Percentiles rank a stretch among this genome's conserved stretches.
Evolutionary conservation across 2,329 filamentous ascomycete genomes (phyloP).

Genomic region (Fusarium devonianum): DNA sequence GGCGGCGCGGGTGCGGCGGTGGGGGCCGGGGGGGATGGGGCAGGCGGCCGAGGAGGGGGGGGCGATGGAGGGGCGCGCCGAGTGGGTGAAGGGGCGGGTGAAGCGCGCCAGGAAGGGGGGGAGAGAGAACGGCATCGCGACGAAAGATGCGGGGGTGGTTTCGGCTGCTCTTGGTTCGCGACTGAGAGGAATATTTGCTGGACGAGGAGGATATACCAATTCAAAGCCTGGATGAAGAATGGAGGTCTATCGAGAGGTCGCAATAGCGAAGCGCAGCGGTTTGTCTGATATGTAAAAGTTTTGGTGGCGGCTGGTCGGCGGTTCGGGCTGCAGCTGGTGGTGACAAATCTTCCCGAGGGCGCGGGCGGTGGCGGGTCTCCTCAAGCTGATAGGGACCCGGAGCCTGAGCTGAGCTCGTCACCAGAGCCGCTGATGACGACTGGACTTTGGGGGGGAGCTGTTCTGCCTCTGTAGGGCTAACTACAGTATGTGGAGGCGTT

Average conservation of each 20-base stretch:
- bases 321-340: conserved; percentile 3
- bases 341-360: conserved; percentile 34
- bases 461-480: conserved; percentile 30
- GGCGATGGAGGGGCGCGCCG: conserved; percentile 46
- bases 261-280: too few species aligned
- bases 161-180: too few species aligned
- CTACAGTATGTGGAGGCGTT: background rate
- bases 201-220: too few species aligned
- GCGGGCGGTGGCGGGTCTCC: conserved; percentile 10
- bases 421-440: conserved; percentile 36
- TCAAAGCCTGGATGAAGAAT: too few species aligned
- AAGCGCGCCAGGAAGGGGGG: conserved; percentile 50
- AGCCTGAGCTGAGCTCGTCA: too few species aligned
- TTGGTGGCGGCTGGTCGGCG: background rate
- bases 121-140: conserved; percentile 37
- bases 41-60: conserved; percentile 44
- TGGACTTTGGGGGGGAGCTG: conserved; percentile 26
- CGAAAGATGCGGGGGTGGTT: too few species aligned
- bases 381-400: too few species aligned
- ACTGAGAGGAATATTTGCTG: too few species aligned
- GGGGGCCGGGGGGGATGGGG: conserved; percentile 57
- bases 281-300: background rate
- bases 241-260: too few species aligned
- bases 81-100: conserved; percentile 49
- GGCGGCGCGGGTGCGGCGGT: background rate